phyloP scores from a whole-genome alignment of 805 yeast genomes.

The baker's yeast (Saccharomyces cerevisiae) region DNA sequence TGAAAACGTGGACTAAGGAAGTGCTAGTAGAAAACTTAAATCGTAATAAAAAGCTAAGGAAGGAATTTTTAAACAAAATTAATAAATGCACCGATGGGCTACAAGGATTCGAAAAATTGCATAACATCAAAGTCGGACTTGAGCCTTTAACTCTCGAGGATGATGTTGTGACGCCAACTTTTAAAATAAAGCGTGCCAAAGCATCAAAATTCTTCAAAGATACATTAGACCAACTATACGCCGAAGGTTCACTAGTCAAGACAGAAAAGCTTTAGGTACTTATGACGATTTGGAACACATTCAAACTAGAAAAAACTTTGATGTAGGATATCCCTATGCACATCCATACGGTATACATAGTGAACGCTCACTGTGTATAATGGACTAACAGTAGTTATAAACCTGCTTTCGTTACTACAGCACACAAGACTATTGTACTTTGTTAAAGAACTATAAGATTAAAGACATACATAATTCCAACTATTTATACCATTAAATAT shows the following conservation, averaged over 20 bases:
- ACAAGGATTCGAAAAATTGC: slow-evolving; percentile 57
- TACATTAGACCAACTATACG: slow-evolving; percentile 38
- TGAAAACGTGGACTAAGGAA: slow-evolving; percentile 20
- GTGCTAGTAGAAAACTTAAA: slow-evolving; percentile 22
- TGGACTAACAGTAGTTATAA: background rate
- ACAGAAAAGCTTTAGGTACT: slow-evolving; percentile 8
- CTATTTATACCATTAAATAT: background rate
- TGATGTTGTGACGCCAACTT: slow-evolving; percentile 60
- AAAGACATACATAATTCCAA: background rate
- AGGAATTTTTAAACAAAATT: slow-evolving; percentile 12
- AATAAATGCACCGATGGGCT: slow-evolving; percentile 30
- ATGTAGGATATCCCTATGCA: background rate
- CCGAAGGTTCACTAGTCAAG: slow-evolving; percentile 38
- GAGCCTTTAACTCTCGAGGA: slow-evolving; percentile 59
- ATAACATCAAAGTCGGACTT: slow-evolving; percentile 42
- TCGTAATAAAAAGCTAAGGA: slow-evolving; percentile 11
- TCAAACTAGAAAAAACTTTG: no score
- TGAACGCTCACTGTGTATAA: background rate
- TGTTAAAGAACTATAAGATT: background rate
- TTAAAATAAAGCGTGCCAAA: slow-evolving; percentile 45
- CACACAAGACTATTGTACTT: background rate
- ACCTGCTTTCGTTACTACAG: background rate
- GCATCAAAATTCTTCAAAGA: slow-evolving; percentile 38
- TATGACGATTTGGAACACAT: background rate
- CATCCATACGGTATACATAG: background rate